These are phyloP conservation scores for Metarhizium anisopliae DNA, from an alignment of 2,329 filamentous ascomycete species.

Conservation along the genomic window DNA sequence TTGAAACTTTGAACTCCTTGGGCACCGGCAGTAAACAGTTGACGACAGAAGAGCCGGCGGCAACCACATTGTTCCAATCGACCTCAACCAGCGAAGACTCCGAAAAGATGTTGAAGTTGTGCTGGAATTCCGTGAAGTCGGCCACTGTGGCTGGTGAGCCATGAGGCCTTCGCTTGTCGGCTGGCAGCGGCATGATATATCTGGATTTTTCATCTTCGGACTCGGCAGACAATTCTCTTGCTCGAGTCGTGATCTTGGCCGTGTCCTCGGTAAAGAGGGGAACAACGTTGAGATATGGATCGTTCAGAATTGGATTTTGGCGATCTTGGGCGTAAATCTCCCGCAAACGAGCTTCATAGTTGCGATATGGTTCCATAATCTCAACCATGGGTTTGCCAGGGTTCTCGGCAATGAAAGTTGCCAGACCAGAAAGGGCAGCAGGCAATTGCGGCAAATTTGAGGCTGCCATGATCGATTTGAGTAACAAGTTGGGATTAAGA, in stretches of 20 bases:
- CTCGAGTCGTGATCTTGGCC: constrained; percentile 49
- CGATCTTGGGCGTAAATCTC: constrained; percentile 62
- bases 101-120: constrained; percentile 74
- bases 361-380: constrained; percentile 56
- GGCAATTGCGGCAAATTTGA: constrained; percentile 35
- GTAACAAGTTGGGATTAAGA: no score
- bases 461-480: constrained; percentile 21
- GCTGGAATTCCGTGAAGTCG: constrained; percentile 60
- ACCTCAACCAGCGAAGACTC: constrained; percentile 68
- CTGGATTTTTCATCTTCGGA: constrained; percentile 49
- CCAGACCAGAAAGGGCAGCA: constrained; percentile 34
- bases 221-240: constrained; percentile 50
- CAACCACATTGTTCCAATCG: constrained; percentile 76
- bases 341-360: constrained; percentile 58
- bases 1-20: constrained; percentile 49
- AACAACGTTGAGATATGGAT: constrained; percentile 53
- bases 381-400: constrained; percentile 43
- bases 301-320: constrained; percentile 44
- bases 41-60: constrained; percentile 70
- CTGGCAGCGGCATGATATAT: constrained; percentile 61
- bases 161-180: constrained; percentile 50
- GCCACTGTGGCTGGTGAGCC: constrained; percentile 60
- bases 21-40: constrained; percentile 70
- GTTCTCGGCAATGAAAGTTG: constrained; percentile 45
- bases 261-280: constrained; percentile 55